Conservation (phyloP, 1,139 yeast genomes). For the Yamadazyma taylorii region DNA sequence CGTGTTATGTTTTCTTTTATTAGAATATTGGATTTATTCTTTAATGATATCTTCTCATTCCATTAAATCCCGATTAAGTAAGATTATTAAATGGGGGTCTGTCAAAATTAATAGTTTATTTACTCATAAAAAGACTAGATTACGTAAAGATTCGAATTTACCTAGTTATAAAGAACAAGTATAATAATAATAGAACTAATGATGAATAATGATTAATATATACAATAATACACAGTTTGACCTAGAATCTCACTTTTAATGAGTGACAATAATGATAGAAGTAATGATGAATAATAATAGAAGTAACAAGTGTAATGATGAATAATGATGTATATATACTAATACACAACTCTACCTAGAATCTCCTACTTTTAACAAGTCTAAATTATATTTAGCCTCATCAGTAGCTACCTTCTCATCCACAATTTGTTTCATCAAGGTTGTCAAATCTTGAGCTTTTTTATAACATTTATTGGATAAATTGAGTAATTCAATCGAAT, state of each 20-base stretch:
- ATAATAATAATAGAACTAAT: conserved; percentile 5
- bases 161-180: conserved; percentile 12
- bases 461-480: conserved; percentile 67
- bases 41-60: conserved; percentile 34
- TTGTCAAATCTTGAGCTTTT: conserved; percentile 65
- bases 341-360: conserved; percentile 16
- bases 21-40: conserved; percentile 63
- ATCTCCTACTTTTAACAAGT: conserved; percentile 42
- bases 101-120: conserved; percentile 8
- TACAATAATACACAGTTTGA: no score
- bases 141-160: conserved; percentile 58
- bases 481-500: conserved; percentile 66
- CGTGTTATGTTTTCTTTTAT: conserved; percentile 54
- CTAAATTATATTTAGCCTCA: conserved; percentile 18
- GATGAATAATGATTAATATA: conserved; percentile 8
- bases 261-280: conserved; percentile 1
- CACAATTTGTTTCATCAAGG: conserved; percentile 56
- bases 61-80: conserved; percentile 10
- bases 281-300: conserved; percentile 7
- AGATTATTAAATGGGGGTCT: conserved; percentile 5
- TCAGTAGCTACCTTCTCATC: conserved; percentile 39
- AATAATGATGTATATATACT: no score
- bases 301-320: no score
- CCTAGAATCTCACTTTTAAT: no score
- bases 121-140: conserved; percentile 33